Base-by-base conservation (phyloP, 2,329 filamentous ascomycete species). In the Hypomyces perniciosus region DNA sequence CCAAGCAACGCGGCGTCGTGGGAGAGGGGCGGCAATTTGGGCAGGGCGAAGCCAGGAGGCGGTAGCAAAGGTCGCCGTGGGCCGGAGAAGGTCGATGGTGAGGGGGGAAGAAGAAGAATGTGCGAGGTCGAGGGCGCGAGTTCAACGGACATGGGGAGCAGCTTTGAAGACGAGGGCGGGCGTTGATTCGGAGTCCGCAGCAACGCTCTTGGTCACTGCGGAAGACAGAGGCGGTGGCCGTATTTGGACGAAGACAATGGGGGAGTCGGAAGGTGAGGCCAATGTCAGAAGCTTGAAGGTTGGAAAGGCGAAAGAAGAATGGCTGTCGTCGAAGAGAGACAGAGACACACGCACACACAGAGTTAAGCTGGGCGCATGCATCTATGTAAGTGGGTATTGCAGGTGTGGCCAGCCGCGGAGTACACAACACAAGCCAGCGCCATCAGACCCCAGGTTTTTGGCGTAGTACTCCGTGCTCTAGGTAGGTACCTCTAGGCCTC, bases 131-230 rank as follows among this genome's bases (percentile, higher is more conserved):
- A 51, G 42, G 54, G 49, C 35, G 56, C 54, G 46, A 59, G 59
- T 46, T 59, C 56, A 59, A 61, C 54, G 55, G 60, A 67, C 65
- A 68, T 68, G 54, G 39, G 54, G 54, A 51, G 31, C 48, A 48
- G 45, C 50, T 39, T 20, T 45, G 48, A 45, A 20, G 51, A 44
- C 31, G 38, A 48, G 31, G 30, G 20, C 43, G 35, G 33, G 29
- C 28, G 46, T 31, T 9, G 30, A 42, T 41, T 12, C 28, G 34
- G 33, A 13, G 33, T 7, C 8, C 43, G 31, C 29, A 38, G 48
- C 38, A 50, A 35, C 30, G 37, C 37, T 20, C 46, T 35, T 50
- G 3, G 43, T 40, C 13, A 12, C 10, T 27, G 28, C 13, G 42
- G 45, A 41, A 34, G 30, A 52, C 39, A 45, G 45, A 44, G 28